A percentile compares a stretch with the other conserved stretches of the same genome.
These are phyloP conservation scores for Trametopsis cervina DNA, from an alignment of 768 basidiomycete genomes.

Conservation along the genomic window DNA sequence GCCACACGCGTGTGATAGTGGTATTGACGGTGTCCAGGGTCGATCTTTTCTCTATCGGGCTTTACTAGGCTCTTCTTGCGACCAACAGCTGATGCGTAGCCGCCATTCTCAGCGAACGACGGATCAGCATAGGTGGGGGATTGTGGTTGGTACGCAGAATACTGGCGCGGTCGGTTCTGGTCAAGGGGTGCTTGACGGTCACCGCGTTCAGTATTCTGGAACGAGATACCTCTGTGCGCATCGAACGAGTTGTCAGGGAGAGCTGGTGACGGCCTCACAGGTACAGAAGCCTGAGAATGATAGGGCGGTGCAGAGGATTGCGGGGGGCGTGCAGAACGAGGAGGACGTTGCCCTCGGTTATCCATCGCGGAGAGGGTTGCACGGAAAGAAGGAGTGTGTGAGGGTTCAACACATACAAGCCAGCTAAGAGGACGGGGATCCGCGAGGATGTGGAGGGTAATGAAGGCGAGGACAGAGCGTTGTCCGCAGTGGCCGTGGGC, in stretches of 20 bases:
- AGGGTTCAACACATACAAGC: conserved; percentile 21
- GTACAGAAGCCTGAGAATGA: conserved; percentile 21
- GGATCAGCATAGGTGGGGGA: conserved; percentile 25
- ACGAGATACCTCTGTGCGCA: conserved; percentile 47
- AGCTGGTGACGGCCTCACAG: conserved; percentile 10
- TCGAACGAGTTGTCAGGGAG: conserved; percentile 16
- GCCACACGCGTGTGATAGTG: conserved; percentile 89
- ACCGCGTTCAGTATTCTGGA: conserved; percentile 62
- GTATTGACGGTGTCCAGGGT: conserved; percentile 90
- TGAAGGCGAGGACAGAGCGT: conserved; percentile 1
- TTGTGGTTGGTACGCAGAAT: conserved; percentile 40
- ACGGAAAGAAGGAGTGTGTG: conserved; percentile 9
- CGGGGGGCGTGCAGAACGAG: conserved; percentile 28
- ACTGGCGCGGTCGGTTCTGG: conserved; percentile 40
- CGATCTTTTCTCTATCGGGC: conserved; percentile 95
- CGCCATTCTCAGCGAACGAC: conserved; percentile 35
- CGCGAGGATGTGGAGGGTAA: conserved; percentile 1
- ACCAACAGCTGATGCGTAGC: conserved; percentile 41
- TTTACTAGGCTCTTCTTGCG: conserved; percentile 90
- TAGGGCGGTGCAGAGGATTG: conserved; percentile 18
- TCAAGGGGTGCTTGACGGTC: conserved; percentile 57
- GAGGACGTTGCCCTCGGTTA: conserved; percentile 29
- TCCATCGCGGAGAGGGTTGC: conserved; percentile 22
- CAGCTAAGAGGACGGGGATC: conserved; percentile 2
- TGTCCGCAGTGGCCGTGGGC: conserved; percentile 5